Conservation (phyloP, 1,284 basidiomycete genomes). For the Singerocomus inundabilis region DNA sequence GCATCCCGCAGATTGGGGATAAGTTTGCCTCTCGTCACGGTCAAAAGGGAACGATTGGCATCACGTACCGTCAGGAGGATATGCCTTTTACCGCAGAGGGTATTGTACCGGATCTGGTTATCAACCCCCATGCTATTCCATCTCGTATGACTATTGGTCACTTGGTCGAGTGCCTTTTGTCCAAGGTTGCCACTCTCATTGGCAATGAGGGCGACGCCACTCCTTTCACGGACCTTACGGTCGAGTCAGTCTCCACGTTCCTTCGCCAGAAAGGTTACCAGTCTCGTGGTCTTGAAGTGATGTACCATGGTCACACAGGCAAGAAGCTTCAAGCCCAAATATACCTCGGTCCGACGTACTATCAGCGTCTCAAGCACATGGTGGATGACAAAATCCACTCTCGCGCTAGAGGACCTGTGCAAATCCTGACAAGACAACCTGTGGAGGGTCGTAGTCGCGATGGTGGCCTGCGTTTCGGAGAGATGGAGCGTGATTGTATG, state of each 20-base stretch:
- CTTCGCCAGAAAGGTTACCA: conserved; percentile 88
- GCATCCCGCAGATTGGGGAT: conserved; percentile 97
- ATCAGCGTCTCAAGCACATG: conserved; percentile 99
- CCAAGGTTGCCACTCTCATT: conserved; percentile 94
- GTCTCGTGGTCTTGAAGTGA: conserved; percentile 93
- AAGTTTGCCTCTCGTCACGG: conserved; percentile 99
- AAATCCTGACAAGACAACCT: conserved; percentile 96
- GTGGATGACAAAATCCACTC: conserved; percentile 99
- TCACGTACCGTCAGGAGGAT: conserved; percentile 98
- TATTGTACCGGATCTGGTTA: conserved; percentile 95
- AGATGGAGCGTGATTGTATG: conserved; percentile 99
- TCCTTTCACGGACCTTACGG: conserved; percentile 97
- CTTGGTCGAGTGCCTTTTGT: conserved; percentile 96
- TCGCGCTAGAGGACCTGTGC: conserved; percentile 93
- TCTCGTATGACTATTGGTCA: conserved; percentile 99
- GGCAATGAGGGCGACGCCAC: conserved; percentile 98
- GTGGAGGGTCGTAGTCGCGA: conserved; percentile 99
- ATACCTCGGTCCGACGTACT: conserved; percentile 98
- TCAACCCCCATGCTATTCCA: conserved; percentile 99
- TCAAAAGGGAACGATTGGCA: conserved; percentile 99
- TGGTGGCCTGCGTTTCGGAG: conserved; percentile 98
- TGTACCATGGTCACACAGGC: conserved; percentile 99
- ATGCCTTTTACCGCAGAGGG: conserved; percentile 99
- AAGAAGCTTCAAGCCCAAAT: conserved; percentile 97
- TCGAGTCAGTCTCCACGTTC: conserved; percentile 89